Percentiles rank a stretch among this genome's conserved stretches.
Evolutionary conservation across 805 yeast genomes (phyloP).

Genomic region (Torulaspora franciscae): DNA sequence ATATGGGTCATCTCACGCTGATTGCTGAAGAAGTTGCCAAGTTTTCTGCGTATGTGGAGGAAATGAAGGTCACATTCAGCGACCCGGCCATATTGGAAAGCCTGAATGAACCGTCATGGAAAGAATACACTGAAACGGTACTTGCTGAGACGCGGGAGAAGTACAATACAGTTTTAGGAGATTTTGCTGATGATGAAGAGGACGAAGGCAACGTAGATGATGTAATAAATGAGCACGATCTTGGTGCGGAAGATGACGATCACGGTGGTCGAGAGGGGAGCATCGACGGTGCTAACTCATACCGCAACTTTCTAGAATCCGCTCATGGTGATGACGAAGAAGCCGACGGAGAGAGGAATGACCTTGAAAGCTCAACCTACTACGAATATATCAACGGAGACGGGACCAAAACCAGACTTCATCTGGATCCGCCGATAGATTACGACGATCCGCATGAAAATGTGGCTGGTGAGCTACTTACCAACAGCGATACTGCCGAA

Average conservation of each 20-base stretch:
- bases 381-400: slow-evolving; percentile 36
- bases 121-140: slow-evolving; percentile 72
- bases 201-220: slow-evolving; percentile 28
- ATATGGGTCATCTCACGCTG: slow-evolving; percentile 91
- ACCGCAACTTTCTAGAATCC: slow-evolving; percentile 13
- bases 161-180: slow-evolving; percentile 90
- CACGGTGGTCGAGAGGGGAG: slow-evolving; percentile 18
- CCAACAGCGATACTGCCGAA: slow-evolving; percentile 8
- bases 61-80: slow-evolving; percentile 30
- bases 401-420: slow-evolving; percentile 33
- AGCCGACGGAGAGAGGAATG: slow-evolving; percentile 24
- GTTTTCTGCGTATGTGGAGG: slow-evolving; percentile 49
- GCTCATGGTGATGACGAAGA: slow-evolving; percentile 30
- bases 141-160: slow-evolving; percentile 87
- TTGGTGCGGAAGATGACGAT: slow-evolving; percentile 15
- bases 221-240: slow-evolving; percentile 29
- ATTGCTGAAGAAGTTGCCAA: slow-evolving; percentile 96
- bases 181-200: slow-evolving; percentile 40
- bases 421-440: slow-evolving; percentile 38
- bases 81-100: slow-evolving; percentile 26
- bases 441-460: slow-evolving; percentile 26
- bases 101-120: slow-evolving; percentile 50
- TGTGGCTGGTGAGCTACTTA: slow-evolving; percentile 1
- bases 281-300: slow-evolving; percentile 13
- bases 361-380: slow-evolving; percentile 33